These are phyloP conservation scores for Exserohilum rostratum DNA, from an alignment of 2,329 filamentous ascomycete genomes.

Conservation along the genomic window DNA sequence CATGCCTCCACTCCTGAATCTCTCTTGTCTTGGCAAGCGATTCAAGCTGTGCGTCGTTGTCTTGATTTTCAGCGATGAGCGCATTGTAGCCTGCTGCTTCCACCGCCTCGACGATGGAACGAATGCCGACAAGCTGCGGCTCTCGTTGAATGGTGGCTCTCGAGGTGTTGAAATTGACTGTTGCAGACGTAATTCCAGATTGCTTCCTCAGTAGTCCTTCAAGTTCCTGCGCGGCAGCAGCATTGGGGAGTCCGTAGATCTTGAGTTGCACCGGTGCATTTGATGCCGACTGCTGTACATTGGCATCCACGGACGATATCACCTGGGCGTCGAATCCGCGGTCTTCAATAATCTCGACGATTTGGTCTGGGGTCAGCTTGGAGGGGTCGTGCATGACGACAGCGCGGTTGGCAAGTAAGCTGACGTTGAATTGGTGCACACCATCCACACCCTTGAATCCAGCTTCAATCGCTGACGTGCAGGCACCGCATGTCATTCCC, in stretches of 20 bases:
- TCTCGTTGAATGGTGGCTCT: conserved; percentile 76
- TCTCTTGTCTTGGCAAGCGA: conserved; percentile 96
- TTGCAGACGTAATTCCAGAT: conserved; percentile 75
- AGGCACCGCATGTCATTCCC: conserved; percentile 97
- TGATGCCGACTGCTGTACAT: conserved; percentile 58
- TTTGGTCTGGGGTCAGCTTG: conserved; percentile 73
- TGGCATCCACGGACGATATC: conserved; percentile 74
- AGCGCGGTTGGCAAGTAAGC: conserved; percentile 87
- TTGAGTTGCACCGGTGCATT: conserved; percentile 76
- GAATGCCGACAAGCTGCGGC: conserved; percentile 74
- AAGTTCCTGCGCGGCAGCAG: conserved; percentile 72
- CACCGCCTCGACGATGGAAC: conserved; percentile 79
- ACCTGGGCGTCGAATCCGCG: conserved; percentile 85
- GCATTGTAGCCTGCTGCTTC: conserved; percentile 88
- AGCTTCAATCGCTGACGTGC: conserved; percentile 86
- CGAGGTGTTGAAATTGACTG: conserved; percentile 74
- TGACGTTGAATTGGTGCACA: conserved; percentile 90
- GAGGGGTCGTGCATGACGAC: conserved; percentile 82
- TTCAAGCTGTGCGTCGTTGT: conserved; percentile 95
- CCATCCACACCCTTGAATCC: conserved; percentile 81
- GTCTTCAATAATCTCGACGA: conserved; percentile 85
- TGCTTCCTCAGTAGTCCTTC: conserved; percentile 70
- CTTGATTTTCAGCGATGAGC: conserved; percentile 85
- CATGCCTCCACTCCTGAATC: conserved; percentile 87
- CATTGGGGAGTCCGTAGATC: conserved; percentile 78